Percentiles rank a stretch among this genome's conserved stretches.
phyloP scores from a whole-genome alignment of 1,284 basidiomycete genomes.

The Rhodotorula sp. region DNA sequence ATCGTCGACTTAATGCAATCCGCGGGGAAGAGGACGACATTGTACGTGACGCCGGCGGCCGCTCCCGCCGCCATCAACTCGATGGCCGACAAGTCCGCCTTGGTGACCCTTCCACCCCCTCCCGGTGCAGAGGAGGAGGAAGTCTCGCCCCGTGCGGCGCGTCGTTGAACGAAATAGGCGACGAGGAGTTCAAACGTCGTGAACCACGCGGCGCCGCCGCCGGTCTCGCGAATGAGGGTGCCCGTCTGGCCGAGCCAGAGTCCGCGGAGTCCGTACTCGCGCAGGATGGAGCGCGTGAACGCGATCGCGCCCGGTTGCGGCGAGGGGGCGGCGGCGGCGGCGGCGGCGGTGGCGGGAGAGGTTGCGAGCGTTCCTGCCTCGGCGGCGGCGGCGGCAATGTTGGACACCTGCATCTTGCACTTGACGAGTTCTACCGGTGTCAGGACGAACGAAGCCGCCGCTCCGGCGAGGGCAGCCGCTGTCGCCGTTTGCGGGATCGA shows the following conservation, averaged over 20 bases:
- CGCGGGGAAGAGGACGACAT: constrained; percentile 81
- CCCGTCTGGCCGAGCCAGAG: constrained; percentile 86
- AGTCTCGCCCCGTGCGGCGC: constrained; percentile 27
- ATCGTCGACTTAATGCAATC: constrained; percentile 93
- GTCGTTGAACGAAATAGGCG: constrained; percentile 44
- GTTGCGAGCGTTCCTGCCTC: background rate
- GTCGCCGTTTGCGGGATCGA: constrained; percentile 66
- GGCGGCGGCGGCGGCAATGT: constrained; percentile 55
- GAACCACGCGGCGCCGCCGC: constrained; percentile 85
- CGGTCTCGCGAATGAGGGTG: constrained; percentile 80
- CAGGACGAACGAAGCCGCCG: constrained; percentile 76
- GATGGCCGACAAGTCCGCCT: constrained; percentile 64
- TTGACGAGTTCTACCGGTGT: constrained; percentile 90
- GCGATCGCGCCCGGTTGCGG: constrained; percentile 61
- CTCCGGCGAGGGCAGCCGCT: constrained; percentile 77
- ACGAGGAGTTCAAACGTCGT: constrained; percentile 70
- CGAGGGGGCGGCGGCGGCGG: constrained; percentile 37
- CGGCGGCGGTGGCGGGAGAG: constrained; percentile 10
- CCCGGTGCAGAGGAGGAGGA: constrained; percentile 6
- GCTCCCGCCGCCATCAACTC: constrained; percentile 83
- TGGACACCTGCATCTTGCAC: constrained; percentile 94
- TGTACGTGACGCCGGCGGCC: constrained; percentile 81
- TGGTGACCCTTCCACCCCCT: constrained; percentile 47
- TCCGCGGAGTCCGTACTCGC: constrained; percentile 66
- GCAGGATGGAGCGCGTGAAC: constrained; percentile 65